Evolutionary conservation across 1,284 basidiomycete species (phyloP).

Genomic region (Prillingera fragicola): DNA sequence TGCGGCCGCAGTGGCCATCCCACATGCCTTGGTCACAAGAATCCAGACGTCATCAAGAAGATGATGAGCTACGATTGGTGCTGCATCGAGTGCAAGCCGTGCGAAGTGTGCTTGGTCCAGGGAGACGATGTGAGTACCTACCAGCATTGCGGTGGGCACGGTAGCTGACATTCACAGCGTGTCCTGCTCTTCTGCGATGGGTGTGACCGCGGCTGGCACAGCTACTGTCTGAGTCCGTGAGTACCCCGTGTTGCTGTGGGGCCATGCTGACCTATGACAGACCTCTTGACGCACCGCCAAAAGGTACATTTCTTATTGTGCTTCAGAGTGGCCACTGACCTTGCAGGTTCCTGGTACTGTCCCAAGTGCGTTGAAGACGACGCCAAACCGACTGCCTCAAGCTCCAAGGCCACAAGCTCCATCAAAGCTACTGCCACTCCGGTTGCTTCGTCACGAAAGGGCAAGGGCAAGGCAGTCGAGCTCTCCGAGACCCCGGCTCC

Average conservation of each 20-base stretch:
- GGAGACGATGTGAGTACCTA: conserved; percentile 73
- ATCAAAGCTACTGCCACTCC: not conserved
- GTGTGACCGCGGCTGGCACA: conserved; percentile 95
- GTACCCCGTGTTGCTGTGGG: conserved; percentile 19
- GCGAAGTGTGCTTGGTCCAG: conserved; percentile 79
- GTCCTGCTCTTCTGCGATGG: conserved; percentile 88
- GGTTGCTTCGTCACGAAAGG: conserved; percentile 6
- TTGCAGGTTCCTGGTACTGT: conserved; percentile 28
- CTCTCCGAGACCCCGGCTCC: not conserved
- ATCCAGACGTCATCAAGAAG: conserved; percentile 16
- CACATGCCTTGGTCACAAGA: conserved; percentile 56
- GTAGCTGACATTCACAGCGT: conserved; percentile 33
- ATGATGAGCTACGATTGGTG: conserved; percentile 71
- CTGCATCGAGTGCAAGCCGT: conserved; percentile 89
- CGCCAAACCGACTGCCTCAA: conserved; percentile 3
- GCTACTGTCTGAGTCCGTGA: conserved; percentile 71
- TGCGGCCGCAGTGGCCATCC: conserved; percentile 56
- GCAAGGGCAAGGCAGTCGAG: conserved; percentile 11
- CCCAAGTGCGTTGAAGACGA: conserved; percentile 19
- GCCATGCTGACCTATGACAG: conserved; percentile 15
- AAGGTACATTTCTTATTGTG: conserved; percentile 55
- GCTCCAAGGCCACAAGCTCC: conserved; percentile 12
- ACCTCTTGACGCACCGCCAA: conserved; percentile 62
- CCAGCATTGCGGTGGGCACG: accelerated
- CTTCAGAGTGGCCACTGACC: conserved; percentile 4